Evolutionary conservation across 305 asterid genomes (phyloP).

Genomic region (Solanum aculeatissimum): DNA sequence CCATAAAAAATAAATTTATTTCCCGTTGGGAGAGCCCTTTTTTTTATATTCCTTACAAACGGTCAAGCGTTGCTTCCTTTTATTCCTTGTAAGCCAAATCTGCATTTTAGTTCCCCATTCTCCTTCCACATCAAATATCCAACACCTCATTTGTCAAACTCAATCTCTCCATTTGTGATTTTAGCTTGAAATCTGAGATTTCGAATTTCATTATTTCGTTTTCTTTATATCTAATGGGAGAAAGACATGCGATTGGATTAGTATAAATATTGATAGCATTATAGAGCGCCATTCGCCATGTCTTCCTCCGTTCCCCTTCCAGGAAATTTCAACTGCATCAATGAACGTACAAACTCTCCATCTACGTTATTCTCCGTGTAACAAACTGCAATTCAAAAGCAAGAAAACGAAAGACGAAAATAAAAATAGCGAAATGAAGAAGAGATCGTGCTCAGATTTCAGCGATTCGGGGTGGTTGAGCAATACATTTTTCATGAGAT

Average conservation of each 20-base stretch:
- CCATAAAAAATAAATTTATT: not conserved
- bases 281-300: not conserved
- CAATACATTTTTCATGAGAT: constrained; percentile 43
- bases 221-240: not conserved
- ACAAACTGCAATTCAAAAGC: not conserved
- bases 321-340: not conserved
- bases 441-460: not conserved
- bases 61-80: not conserved
- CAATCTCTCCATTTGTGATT: not conserved
- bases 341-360: not conserved
- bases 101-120: not conserved
- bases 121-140: not conserved
- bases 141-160: not conserved
- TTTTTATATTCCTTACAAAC: not conserved
- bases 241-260: not conserved
- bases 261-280: not conserved
- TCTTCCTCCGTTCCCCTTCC: not conserved
- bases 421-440: constrained; percentile 15
- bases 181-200: not conserved
- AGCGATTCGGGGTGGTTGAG: not conserved
- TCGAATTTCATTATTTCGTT: not conserved
- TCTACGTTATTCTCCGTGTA: not conserved
- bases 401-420: not conserved
- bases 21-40: not conserved
- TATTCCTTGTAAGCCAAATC: not conserved